Evolutionary conservation across 352 stramenopile genomes (phyloP), one percentile per base, ranked within the genome.

Genomic region (Phytophthora colocasiae): DNA sequence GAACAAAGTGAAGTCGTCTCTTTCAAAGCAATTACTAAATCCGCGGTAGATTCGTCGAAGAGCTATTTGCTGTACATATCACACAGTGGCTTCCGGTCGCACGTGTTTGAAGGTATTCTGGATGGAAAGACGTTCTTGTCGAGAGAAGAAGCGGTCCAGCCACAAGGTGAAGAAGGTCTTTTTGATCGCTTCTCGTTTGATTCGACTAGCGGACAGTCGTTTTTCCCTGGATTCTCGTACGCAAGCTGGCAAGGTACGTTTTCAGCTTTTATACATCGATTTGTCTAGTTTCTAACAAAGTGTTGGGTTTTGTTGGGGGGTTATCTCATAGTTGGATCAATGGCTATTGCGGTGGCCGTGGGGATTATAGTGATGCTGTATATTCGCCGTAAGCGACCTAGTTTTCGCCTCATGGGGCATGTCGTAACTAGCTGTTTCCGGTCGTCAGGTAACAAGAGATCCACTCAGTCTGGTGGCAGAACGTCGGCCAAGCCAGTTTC

Each of bases 21-120:
- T n/a, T 79, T 86, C 38, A 80, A 69, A 29, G 55, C 75, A 3
- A 78, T 74, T 44, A 71, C 71, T 29, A 24, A 19, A 17, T 57
- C 39, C 12, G 64, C 27, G 39, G 69, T 80, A 38, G 59, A 58
- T n/a, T 54, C 55, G 6, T 61, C 61, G 3, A 71, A 73, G 46
- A 72, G 39, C 6, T 90, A 85, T 45, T 43, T 51, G 6, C 34
- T 92, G 38, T 92, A 90, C 58, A 80, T 92, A 53, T 87, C 78
- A 3, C 83, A 92, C 57, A 86, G 69, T n/a, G 80, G 79, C 8
- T 77, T 83, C 31, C 73, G 77, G 17, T 75, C 76, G 6, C 83
- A 92, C 48, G 26, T 79, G 11, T 78, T 89, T 53, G 72, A 85
- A 54, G 83, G 77, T 0, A 50, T 63, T 46, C 53, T 92, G 10